Conservation (phyloP, 2,329 filamentous ascomycete species). For the Plenodomus biglobosus region DNA sequence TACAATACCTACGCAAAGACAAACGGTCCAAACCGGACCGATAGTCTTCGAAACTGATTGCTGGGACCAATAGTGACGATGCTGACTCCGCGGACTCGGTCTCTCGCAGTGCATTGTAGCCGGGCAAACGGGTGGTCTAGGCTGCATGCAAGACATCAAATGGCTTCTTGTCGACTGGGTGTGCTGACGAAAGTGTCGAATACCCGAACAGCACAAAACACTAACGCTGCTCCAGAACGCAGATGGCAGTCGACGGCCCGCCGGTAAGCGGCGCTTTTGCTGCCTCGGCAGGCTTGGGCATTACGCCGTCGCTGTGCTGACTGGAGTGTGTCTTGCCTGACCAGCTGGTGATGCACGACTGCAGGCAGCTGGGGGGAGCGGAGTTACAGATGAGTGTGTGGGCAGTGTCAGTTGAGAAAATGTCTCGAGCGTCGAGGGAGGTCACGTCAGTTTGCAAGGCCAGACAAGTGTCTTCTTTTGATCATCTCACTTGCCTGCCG, state of each 20-base stretch:
- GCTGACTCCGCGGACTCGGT: background rate
- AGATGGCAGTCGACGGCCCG: slow-evolving; percentile 15
- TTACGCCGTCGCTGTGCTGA: slow-evolving; percentile 8
- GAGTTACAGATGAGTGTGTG: background rate
- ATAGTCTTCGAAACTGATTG: background rate
- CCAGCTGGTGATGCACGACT: slow-evolving; percentile 4
- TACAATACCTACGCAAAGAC: background rate
- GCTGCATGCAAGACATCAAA: slow-evolving; percentile 7
- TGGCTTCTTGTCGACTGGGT: background rate
- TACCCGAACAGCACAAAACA: no score
- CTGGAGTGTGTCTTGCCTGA: slow-evolving; percentile 4
- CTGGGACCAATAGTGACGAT: background rate
- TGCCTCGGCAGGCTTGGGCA: slow-evolving; percentile 3
- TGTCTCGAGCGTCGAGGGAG: slow-evolving; percentile 7
- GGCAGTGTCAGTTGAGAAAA: slow-evolving; percentile 1
- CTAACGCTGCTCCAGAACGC: background rate
- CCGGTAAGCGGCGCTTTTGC: slow-evolving; percentile 19
- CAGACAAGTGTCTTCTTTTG: slow-evolving; percentile 9
- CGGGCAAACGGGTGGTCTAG: slow-evolving; percentile 10
- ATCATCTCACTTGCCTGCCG: slow-evolving; percentile 22
- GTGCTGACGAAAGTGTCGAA: no score
- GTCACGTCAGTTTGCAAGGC: slow-evolving; percentile 11
- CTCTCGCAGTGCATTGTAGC: background rate
- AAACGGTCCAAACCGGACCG: background rate
- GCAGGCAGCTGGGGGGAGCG: slow-evolving; percentile 9